Conservation (phyloP, 495 filamentous ascomycete genomes). For the Venustampulla echinocandica region DNA sequence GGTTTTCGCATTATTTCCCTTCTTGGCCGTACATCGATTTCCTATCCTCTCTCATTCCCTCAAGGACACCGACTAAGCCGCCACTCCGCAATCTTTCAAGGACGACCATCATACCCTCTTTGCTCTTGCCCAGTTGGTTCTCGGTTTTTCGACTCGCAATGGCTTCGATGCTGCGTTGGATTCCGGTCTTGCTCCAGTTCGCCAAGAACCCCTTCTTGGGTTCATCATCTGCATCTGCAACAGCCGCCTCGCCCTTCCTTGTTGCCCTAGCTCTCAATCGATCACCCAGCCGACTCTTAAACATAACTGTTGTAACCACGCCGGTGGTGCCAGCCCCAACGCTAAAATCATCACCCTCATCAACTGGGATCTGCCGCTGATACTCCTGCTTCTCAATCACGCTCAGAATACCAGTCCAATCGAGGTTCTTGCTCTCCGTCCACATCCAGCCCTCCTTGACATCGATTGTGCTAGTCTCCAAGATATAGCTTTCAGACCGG, state of each 20-base stretch:
- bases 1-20: background rate
- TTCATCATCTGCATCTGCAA: slow-evolving; percentile 37
- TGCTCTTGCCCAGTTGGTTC: slow-evolving; percentile 76
- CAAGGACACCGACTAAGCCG: slow-evolving; percentile 76
- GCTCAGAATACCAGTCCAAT: slow-evolving; percentile 84
- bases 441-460: slow-evolving; percentile 82
- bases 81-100: slow-evolving; percentile 75
- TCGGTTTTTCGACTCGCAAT: slow-evolving; percentile 78
- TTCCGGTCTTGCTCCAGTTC: slow-evolving; percentile 66
- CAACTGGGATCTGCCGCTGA: slow-evolving; percentile 19
- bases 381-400: slow-evolving; percentile 87
- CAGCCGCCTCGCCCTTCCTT: slow-evolving; percentile 15
- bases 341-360: slow-evolving; percentile 22
- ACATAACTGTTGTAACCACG: slow-evolving; percentile 76
- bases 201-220: slow-evolving; percentile 56
- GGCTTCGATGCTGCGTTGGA: slow-evolving; percentile 83
- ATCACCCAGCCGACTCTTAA: slow-evolving; percentile 73
- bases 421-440: slow-evolving; percentile 75
- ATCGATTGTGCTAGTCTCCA: slow-evolving; percentile 87
- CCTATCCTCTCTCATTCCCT: slow-evolving; percentile 70
- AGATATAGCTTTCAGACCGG: slow-evolving; percentile 70
- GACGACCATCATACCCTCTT: slow-evolving; percentile 92
- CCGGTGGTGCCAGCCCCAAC: slow-evolving; percentile 54
- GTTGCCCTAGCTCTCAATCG: slow-evolving; percentile 45
- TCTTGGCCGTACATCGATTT: slow-evolving; percentile 24